Evolutionary conservation across 805 yeast species (phyloP).

Genomic region (Saccharomycopsis javanensis): DNA sequence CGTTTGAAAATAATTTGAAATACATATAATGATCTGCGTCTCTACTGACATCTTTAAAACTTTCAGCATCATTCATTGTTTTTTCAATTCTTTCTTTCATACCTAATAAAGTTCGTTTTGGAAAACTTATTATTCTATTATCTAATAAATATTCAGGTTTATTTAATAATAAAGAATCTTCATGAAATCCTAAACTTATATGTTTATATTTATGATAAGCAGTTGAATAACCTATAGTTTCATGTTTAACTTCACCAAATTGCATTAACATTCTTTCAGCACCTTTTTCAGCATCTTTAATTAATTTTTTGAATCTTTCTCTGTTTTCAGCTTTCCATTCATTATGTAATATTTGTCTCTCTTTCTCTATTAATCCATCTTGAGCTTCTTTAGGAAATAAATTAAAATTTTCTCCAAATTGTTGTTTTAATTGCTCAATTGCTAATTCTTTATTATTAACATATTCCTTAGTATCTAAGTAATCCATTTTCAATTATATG

Average conservation of each 20-base stretch:
- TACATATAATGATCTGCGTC: neutral
- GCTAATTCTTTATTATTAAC: no score
- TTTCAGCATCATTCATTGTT: neutral
- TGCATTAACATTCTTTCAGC: neutral
- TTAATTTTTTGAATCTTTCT: neutral
- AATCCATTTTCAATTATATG: no score
- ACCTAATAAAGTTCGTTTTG: neutral
- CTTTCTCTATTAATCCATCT: no score
- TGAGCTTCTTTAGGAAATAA: no score
- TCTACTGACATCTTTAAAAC: neutral
- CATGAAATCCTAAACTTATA: neutral
- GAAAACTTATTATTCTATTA: neutral
- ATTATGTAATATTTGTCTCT: neutral
- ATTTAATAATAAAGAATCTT: neutral
- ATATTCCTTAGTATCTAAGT: no score
- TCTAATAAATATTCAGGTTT: neutral
- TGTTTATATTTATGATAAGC: neutral
- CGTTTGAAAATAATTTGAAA: neutral
- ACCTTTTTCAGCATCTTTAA: neutral
- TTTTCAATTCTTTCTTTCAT: neutral
- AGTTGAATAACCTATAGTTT: neutral
- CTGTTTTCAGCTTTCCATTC: neutral
- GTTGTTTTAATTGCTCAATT: no score
- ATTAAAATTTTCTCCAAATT: no score
- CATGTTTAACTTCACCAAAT: neutral